Evolutionary conservation across 2,329 filamentous ascomycete genomes (phyloP), one percentile per base, ranked within the genome.

Genomic region (Claviceps sp.): DNA sequence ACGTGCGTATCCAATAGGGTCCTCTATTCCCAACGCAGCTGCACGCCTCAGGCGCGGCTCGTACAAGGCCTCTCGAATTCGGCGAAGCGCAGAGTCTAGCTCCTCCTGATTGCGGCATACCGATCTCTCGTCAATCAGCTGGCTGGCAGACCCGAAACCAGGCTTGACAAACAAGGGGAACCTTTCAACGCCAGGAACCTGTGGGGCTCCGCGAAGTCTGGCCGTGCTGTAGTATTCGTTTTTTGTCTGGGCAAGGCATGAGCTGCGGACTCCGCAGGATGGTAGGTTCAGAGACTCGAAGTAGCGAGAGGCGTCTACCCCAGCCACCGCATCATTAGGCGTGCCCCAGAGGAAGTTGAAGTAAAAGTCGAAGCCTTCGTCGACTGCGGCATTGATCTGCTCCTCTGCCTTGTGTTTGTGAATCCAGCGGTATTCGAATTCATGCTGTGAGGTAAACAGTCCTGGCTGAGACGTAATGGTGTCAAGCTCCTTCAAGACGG

Each of bases 141-240:
- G 48, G 48, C 48, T 44, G 26, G 48, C 48, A 37, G 40, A 44
- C 4, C 48, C 48, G 2, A 37, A 4, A 8, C 26, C 48, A 3
- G 48, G 48, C 40, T 50, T 50, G 24, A 50, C 48, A 24, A 50
- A 50, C 16, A 50, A 30, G 11, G 48, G 48, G 3, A 50, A 50
- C 22, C 16, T n/a, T 14, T 50, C 17, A 26, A 6, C 14, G 3
- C 40, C 48, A 16, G 48, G 48, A 43, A 44, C 40, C 19, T 8
- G 40, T 8, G 48, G 48, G 4, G 13, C n/a, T 17, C 48, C 48
- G 26, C 22, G 13, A 14, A 34, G 48, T 26, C 48, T 50, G 2
- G 48, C 48, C 38, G n/a, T 10, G 5, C 16, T 19, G 8, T 26
- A 50, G 26, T 45, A 50, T 17, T 50, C 48, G 13, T 50, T 42